phyloP scores from a whole-genome alignment of 1,139 yeast species.

The Debaryomyces fabryi region DNA sequence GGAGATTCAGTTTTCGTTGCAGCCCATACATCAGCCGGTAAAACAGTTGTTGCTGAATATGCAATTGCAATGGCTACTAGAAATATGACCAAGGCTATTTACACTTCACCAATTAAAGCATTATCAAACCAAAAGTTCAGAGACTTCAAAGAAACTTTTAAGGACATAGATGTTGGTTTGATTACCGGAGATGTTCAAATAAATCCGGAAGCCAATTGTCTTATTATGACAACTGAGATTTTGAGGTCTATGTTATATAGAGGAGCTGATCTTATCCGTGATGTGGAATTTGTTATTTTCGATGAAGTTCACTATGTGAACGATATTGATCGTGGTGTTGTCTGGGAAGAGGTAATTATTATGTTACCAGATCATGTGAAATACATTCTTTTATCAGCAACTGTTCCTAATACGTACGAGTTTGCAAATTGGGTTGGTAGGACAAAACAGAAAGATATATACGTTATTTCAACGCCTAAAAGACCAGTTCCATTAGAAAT shows the following conservation, averaged over 20 bases:
- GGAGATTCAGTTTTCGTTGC: conserved; percentile 98
- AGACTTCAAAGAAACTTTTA: conserved; percentile 82
- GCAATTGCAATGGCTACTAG: conserved; percentile 92
- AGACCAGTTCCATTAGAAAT: conserved; percentile 96
- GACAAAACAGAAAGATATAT: conserved; percentile 92
- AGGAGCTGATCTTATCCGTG: conserved; percentile 95
- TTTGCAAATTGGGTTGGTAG: conserved; percentile 99
- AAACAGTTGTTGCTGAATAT: conserved; percentile 90
- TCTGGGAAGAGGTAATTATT: conserved; percentile 98
- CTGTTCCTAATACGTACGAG: conserved; percentile 96
- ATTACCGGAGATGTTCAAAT: conserved; percentile 98
- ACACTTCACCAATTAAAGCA: conserved; percentile 93
- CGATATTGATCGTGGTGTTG: conserved; percentile 97
- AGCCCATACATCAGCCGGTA: conserved; percentile 96
- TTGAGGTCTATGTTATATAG: conserved; percentile 92
- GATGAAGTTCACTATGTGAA: conserved; percentile 98
- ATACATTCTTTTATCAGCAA: conserved; percentile 85
- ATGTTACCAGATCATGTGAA: conserved; percentile 96
- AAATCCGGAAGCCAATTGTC: conserved; percentile 94
- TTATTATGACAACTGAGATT: conserved; percentile 98
- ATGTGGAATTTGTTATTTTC: conserved; percentile 94
- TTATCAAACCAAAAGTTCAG: conserved; percentile 92
- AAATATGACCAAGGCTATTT: conserved; percentile 88
- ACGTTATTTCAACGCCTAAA: conserved; percentile 92
- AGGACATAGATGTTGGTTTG: conserved; percentile 84